Conservation (phyloP, 2,329 filamentous ascomycete species). For the Calonectria crousiana region DNA sequence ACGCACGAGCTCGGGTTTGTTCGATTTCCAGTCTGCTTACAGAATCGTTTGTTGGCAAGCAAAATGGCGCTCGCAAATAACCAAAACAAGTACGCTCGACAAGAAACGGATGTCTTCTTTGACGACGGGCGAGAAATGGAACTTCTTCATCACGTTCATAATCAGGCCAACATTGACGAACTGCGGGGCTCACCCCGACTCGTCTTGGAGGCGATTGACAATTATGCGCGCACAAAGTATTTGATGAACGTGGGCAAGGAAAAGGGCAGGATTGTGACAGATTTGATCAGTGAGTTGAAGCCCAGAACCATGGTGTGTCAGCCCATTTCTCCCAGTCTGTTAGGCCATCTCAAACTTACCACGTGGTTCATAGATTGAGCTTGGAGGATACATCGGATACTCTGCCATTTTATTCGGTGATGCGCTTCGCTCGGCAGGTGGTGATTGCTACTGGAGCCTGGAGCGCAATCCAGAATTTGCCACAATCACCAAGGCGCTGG, state of each 20-base stretch:
- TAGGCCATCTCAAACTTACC: not conserved
- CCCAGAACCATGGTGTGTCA: constrained; percentile 71
- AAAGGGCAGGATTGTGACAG: constrained; percentile 78
- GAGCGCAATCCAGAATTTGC: constrained; percentile 82
- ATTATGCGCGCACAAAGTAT: constrained; percentile 73
- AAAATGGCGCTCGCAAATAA: constrained; percentile 48
- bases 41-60: not conserved
- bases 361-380: constrained; percentile 68
- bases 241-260: constrained; percentile 85
- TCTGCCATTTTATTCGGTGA: constrained; percentile 82
- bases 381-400: constrained; percentile 87
- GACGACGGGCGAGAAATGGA: constrained; percentile 82
- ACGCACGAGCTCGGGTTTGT: not conserved
- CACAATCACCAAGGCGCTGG: constrained; percentile 74
- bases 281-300: constrained; percentile 75
- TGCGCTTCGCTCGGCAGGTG: constrained; percentile 73
- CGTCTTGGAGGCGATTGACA: constrained; percentile 78
- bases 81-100: constrained; percentile 54
- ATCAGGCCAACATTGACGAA: constrained; percentile 69
- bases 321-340: not conserved
- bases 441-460: constrained; percentile 76
- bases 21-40: not conserved
- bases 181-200: constrained; percentile 73
- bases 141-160: constrained; percentile 77
- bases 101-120: constrained; percentile 59